Conservation (phyloP, 2,329 filamentous ascomycete species). For the Diaporthe sp. region DNA sequence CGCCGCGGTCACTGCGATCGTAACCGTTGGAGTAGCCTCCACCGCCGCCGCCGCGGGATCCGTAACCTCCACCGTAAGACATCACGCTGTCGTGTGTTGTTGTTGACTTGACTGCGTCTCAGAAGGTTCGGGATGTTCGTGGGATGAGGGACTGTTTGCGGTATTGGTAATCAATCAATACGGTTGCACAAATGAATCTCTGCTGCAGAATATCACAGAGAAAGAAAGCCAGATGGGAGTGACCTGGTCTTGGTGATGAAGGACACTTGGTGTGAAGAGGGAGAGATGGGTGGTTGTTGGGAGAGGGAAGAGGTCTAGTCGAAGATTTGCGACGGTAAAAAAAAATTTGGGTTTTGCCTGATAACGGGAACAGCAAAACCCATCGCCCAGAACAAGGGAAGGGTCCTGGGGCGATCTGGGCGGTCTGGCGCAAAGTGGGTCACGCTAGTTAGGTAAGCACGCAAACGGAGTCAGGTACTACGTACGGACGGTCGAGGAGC, state of each 20-base stretch:
- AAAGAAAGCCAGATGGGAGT: conserved; percentile 21
- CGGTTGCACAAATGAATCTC: conserved; percentile 29
- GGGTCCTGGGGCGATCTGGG: conserved; percentile 28
- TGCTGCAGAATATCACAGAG: conserved; percentile 18
- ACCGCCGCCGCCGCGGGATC: conserved; percentile 58
- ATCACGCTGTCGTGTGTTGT: conserved; percentile 48
- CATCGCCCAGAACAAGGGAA: conserved; percentile 23
- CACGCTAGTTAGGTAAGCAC: conserved; percentile 35
- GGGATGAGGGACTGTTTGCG: conserved; percentile 29
- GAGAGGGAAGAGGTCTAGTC: conserved; percentile 19
- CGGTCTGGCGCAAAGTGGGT: conserved; percentile 18
- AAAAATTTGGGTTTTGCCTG: conserved; percentile 38
- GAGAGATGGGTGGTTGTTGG: conserved; percentile 36
- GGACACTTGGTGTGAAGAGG: conserved; percentile 35
- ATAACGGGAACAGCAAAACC: conserved; percentile 28
- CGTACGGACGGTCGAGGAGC: neutral
- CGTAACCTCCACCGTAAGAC: conserved; percentile 60
- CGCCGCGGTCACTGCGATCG: conserved; percentile 55
- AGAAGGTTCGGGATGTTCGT: conserved; percentile 30
- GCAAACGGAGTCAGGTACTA: conserved; percentile 2
- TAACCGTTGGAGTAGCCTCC: conserved; percentile 63
- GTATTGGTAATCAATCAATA: conserved; percentile 32
- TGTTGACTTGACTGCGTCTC: conserved; percentile 22
- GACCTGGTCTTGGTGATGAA: conserved; percentile 41
- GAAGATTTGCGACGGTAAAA: conserved; percentile 28